Base-by-base conservation (phyloP, 2,329 filamentous ascomycete genomes). In the Corynespora cassiicola region DNA sequence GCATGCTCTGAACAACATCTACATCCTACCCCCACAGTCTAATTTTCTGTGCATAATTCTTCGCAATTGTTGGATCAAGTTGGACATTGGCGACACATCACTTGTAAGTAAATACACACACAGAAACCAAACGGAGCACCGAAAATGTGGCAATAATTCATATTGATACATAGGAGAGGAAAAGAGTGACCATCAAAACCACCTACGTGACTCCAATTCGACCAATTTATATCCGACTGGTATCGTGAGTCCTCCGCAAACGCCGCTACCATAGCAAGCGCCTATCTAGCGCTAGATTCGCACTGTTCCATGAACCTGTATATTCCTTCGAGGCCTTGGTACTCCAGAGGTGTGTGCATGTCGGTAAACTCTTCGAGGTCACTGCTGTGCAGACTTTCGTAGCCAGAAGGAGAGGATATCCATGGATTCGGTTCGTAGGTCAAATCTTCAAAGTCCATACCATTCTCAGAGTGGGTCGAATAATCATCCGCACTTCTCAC, bases 241-340 rank as follows among this genome's bases (percentile, higher is more conserved):
- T 59, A 61, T 62, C 36, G 21, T 19, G 12, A 16, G 20, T 23
- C 15, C n/a, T 11, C 11, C 44, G 32, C 38, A 28, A 47, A 50
- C 47, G 36, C 42, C 32, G 21, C 8, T 33, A 17, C 4, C 18
- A 23, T 25, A 10, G 29, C 11, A 32, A 19, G n/a, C 25, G 14
- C 17, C 20, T 41, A 41, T 31, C 36, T 39, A 22, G 31, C 40
- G 36, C 47, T 53, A 18, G 70, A 66, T 61, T 86, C 82, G 52
- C 83, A 84, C 48, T 85, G 77, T 52, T 83, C 79, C 42, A 87
- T 72, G 56, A 87, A 87, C 33, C 75, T 74, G 54, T 84, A 82
- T 21, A 87, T 85, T 3, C 83, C 84, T 56, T 86, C 80, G 10
- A 83, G 66, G 5, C 81, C 79, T 45, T 85, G 82, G 47, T 82